Evolutionary conservation across 768 basidiomycete species (phyloP).

Genomic region (Tricholoma sp.): DNA sequence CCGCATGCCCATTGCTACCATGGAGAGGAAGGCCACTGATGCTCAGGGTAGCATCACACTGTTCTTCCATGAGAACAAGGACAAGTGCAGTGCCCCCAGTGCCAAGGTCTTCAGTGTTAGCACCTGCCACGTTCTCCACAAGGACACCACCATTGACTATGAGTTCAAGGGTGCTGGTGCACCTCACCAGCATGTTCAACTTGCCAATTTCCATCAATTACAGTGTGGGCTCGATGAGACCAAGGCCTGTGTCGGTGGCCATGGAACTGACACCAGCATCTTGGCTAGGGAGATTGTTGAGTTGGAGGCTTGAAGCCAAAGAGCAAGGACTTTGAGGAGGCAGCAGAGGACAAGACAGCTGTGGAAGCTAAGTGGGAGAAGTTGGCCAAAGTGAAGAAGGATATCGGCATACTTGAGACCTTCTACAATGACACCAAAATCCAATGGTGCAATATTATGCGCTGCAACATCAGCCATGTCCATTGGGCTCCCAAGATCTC

Average conservation of each 20-base stretch:
- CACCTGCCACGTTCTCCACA: slow-evolving; percentile 24
- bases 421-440: slow-evolving; percentile 14
- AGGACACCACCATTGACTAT: slow-evolving; percentile 22
- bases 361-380: slow-evolving; percentile 9
- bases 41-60: too few relatives aligned
- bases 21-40: too few relatives aligned
- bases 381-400: too few relatives aligned
- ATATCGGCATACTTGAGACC: too few relatives aligned
- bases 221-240: too few relatives aligned
- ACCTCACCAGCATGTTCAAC: slow-evolving; percentile 14
- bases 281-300: too few relatives aligned
- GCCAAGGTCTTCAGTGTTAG: slow-evolving; percentile 23
- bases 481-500: too few relatives aligned
- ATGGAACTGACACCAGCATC: slow-evolving; percentile 8
- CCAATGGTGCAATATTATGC: slow-evolving; percentile 17
- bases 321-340: slow-evolving; percentile 6
- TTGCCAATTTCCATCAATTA: slow-evolving; percentile 10
- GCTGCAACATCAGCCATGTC: slow-evolving; percentile 23
- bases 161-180: slow-evolving; percentile 20
- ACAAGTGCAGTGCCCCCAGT: too few relatives aligned
- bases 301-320: slow-evolving; percentile 19
- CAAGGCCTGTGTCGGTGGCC: slow-evolving; percentile 9
- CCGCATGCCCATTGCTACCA: too few relatives aligned
- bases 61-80: too few relatives aligned
- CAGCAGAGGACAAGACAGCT: slow-evolving; percentile 18